Evolutionary conservation across 352 stramenopile genomes (phyloP), one percentile per base, ranked within the genome.

Genomic region (Pythium brachiatum): DNA sequence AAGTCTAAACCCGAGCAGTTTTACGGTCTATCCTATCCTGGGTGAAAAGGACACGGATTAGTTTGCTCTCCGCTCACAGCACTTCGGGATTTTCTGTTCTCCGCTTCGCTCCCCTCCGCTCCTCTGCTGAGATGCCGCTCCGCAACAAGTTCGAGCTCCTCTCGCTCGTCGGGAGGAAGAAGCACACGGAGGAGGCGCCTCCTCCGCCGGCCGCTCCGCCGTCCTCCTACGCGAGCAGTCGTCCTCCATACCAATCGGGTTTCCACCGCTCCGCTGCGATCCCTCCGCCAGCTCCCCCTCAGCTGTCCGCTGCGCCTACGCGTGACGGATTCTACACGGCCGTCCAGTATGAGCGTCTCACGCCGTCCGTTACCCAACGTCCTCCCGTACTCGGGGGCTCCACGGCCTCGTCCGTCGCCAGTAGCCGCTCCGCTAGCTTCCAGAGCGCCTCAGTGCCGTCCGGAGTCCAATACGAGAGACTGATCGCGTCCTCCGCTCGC

Each of bases 141-240:
- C 56, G 63, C 43, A 70, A 70, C 20, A 48, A 48, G 43, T 90
- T 90, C 50, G 78, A 88, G 74, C 47, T 90, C 57, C 69, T 90
- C 20, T 87, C 78, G 23, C 78, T 90, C 32, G 68, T 83, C 8
- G 75, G 81, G 26, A 76, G 80, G 56, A 87, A 86, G 54, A 83
- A 81, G 57, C 81, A 82, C 53, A 66, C 85, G 25, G 69, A 81
- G 46, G 60, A 63, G 18, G 9, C 27, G 15, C 50, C 62, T 31
- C 44, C 63, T 26, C 41, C 41, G 41, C 21, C 41, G 5, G 8
- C 18, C 20, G 41, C 41, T 48, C 41, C 41, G 18, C 34, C 57
- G 21, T 52, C 63, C 48, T 51, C 62, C 39, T 44, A 60, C 34
- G 61, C 43, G 47, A 60, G 55, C 29, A 53, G 44, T 39, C 55